Percentiles rank a stretch among this genome's conserved stretches.
These are phyloP conservation scores for Teratosphaeria gauchensis DNA, from an alignment of 2,329 filamentous ascomycete genomes.

Conservation along the genomic window DNA sequence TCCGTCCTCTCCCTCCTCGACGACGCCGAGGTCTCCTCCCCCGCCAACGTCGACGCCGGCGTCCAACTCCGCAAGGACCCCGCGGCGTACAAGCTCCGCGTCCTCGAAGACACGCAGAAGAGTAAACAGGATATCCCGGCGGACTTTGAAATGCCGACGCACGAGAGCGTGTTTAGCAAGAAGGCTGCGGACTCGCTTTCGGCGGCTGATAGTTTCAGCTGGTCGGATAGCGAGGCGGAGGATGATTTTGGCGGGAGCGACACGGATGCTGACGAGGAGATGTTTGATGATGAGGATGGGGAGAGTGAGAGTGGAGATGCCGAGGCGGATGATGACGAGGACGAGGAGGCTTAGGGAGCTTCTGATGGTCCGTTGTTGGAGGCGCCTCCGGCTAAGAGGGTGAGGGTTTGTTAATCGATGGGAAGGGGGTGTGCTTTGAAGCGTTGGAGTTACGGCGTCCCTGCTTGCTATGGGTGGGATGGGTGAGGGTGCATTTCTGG, in stretches of 20 bases:
- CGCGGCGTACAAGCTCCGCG: conserved; percentile 58
- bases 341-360: conserved; percentile 6
- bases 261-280: conserved; percentile 34
- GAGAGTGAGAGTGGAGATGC: conserved; percentile 32
- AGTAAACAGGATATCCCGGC: conserved; percentile 72
- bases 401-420: background rate
- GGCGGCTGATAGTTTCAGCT: conserved; percentile 58
- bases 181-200: conserved; percentile 40
- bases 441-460: conserved; percentile 15
- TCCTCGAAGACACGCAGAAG: conserved; percentile 58
- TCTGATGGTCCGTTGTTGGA: background rate
- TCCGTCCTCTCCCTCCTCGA: conserved; percentile 87
- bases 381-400: background rate
- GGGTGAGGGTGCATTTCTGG: background rate
- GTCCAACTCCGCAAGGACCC: conserved; percentile 72
- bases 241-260: conserved; percentile 71
- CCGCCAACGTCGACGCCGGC: conserved; percentile 88
- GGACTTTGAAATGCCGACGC: conserved; percentile 74
- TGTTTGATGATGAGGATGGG: conserved; percentile 49
- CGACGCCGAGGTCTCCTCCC: conserved; percentile 84
- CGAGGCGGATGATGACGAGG: conserved; percentile 34
- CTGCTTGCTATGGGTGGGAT: background rate
- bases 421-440: conserved; percentile 12
- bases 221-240: conserved; percentile 48
- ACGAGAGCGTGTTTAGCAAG: conserved; percentile 46